Base-by-base conservation (phyloP, 1,284 basidiomycete species). In the Porogramme epimiltina region DNA sequence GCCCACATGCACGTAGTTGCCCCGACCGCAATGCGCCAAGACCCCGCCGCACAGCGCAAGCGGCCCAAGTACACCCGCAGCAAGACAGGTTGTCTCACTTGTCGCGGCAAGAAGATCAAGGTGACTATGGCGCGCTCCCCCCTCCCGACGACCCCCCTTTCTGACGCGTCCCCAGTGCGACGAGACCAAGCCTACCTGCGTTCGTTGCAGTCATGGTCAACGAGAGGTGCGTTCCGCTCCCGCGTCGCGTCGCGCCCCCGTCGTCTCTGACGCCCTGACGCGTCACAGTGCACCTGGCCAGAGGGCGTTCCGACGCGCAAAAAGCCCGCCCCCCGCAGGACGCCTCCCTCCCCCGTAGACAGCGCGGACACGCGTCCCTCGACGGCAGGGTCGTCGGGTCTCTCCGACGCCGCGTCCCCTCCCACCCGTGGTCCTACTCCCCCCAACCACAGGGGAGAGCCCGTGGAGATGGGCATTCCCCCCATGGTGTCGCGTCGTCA, bases 91-190 rank as follows among this genome's bases (percentile, higher is more conserved):
- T 92, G 89, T 64, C 70, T 92, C 64, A 92, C 89, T 25, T 92
- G 89, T 75, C 81, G 89, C 63, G 80, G 82, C 58, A 92, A 92
- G 76, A 92, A 92, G 79, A 89, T 92, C 63, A 92, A 92, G 81
- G 89, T 90, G 56, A 28, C 33, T 66, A 43, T 42, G n/a, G 41
- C 36, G 40, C 42, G 33, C 31, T 50, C 37, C 45, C n/a, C 49
- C 54, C 37, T 28, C 42, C 47, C 49, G 15, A 26, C 25, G 16
- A 52, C 33, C 25, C 33, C 59, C 23, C 54, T n/a, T 65, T 48
- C 34, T 52, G 56, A 33, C 8, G 15, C 47, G 42, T 28, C 28
- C 47, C 37, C 57, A 92, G 89, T 92, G 89, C 69, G 89, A 92
- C 66, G 89, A 92, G 71, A 79, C 81, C 10, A 91, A 91, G 64